Base-by-base conservation (phyloP, 352 stramenopile genomes). In the Pythium utonaiense region DNA sequence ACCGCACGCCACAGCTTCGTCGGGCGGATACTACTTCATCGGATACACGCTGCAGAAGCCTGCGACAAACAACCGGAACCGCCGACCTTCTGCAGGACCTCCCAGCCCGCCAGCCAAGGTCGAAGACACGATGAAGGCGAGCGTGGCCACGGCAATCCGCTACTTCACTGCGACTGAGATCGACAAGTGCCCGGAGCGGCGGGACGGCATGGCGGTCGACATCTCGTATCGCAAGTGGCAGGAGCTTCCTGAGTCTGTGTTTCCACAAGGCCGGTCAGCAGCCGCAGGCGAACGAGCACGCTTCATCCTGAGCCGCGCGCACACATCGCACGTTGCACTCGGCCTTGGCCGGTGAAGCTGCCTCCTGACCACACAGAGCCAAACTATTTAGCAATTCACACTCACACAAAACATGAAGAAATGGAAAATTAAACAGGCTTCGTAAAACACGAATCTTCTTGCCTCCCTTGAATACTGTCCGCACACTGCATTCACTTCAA, bases 131-230 rank as follows among this genome's bases (percentile, higher is more conserved):
- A 69, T 77, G 17, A 60, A 87, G 16, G 51, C 65, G 4, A 80
- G 68, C 36, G 76, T 89, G 14, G 76, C 70, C 0, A 83, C 80
- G 2, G 80, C 83, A 10, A 78, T 82, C 4, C 73, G 81, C 33
- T 95, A 94, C 48, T 95, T 95, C 52, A 72, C 85, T 13, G 86
- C 80, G 2, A 95, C 86, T 9, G 83, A 94, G 59, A 62, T 95
- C 12, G 58, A 69, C 33, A 75, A 69, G 22, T 83, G 71, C 14
- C 25, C 64, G 2, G 81, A 93, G 77, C 76, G 88, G 69, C 62
- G 45, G 49, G 50, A 73, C 58, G 57, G 58, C 50, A 93, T 91
- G 84, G 55, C 76, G 6, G 80, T 72, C 2, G 69, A 75, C 22
- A 86, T 95, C 27, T 60, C 57, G 9, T 91, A 88, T 53, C 42